Evolutionary conservation across 2,329 filamentous ascomycete species (phyloP).

Genomic region (Penicillium crustosum): DNA sequence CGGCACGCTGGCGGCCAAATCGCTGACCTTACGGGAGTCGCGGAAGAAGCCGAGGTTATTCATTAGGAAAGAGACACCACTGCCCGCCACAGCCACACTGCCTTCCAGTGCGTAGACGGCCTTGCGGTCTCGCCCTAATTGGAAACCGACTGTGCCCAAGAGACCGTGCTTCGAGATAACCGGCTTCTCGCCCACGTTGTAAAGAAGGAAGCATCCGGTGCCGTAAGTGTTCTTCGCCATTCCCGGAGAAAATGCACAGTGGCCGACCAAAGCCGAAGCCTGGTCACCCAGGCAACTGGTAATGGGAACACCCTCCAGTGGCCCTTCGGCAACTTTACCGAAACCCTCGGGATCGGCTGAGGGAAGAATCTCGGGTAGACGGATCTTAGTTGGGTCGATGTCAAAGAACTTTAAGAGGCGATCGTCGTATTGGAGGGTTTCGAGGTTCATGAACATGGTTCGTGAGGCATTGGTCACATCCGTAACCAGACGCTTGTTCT

Average conservation of each 20-base stretch:
- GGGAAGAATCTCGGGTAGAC: constrained; percentile 77
- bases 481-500: constrained; percentile 71
- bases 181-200: constrained; percentile 81
- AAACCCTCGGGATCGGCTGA: constrained; percentile 75
- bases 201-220: constrained; percentile 84
- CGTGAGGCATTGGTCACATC: constrained; percentile 85
- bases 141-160: constrained; percentile 82
- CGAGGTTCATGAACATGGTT: constrained; percentile 93
- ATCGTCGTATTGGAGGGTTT: constrained; percentile 76
- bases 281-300: constrained; percentile 87
- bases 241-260: constrained; percentile 78
- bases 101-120: constrained; percentile 80
- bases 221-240: constrained; percentile 90
- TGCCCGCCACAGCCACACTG: constrained; percentile 78
- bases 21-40: constrained; percentile 62
- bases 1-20: constrained; percentile 62
- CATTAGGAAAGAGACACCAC: constrained; percentile 73
- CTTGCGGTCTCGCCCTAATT: constrained; percentile 68
- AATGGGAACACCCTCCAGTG: constrained; percentile 69
- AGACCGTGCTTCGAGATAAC: constrained; percentile 82
- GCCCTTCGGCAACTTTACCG: constrained; percentile 64
- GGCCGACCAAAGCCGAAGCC: constrained; percentile 80
- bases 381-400: constrained; percentile 69
- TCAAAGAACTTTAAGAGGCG: constrained; percentile 75
- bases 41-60: constrained; percentile 65